phyloP scores from a whole-genome alignment of 768 basidiomycete genomes.

The Amanita phalloides region DNA sequence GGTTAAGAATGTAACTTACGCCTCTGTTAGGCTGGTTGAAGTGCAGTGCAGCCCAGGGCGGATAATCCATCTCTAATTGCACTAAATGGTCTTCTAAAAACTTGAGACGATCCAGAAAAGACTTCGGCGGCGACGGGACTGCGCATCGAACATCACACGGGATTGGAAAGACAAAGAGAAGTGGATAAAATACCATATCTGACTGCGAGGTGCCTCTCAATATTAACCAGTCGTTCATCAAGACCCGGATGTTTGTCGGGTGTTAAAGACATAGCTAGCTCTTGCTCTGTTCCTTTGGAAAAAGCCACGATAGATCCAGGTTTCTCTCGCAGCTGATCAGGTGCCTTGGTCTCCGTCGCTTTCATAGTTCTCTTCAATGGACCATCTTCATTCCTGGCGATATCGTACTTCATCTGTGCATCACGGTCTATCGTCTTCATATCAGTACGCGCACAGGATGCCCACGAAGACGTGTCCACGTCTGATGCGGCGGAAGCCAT shows the following conservation, averaged over 20 bases:
- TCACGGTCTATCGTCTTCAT: conserved; percentile 64
- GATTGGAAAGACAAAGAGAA: not conserved
- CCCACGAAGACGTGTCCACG: conserved; percentile 9
- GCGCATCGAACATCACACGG: not conserved
- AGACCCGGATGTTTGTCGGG: conserved; percentile 45
- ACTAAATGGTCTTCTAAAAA: conserved; percentile 72
- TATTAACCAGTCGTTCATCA: conserved; percentile 50
- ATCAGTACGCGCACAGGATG: conserved; percentile 67
- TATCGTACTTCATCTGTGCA: conserved; percentile 78
- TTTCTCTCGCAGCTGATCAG: not conserved
- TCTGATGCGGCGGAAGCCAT: conserved; percentile 20
- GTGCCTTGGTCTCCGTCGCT: conserved; percentile 5
- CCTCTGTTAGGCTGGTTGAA: conserved; percentile 79
- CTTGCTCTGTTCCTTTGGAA: conserved; percentile 6
- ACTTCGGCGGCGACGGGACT: conserved; percentile 68
- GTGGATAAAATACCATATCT: conserved; percentile 42
- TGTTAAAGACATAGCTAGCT: conserved; percentile 16
- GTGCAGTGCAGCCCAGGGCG: conserved; percentile 83
- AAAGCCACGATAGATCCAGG: not conserved
- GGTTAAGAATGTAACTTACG: conserved; percentile 30
- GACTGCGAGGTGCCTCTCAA: conserved; percentile 65
- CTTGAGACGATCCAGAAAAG: conserved; percentile 51
- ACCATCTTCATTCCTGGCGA: conserved; percentile 76
- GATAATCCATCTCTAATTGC: conserved; percentile 70
- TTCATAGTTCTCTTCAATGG: conserved; percentile 55